Base-by-base conservation (phyloP, 306 rosid species). In the Cicer bijugum region DNA sequence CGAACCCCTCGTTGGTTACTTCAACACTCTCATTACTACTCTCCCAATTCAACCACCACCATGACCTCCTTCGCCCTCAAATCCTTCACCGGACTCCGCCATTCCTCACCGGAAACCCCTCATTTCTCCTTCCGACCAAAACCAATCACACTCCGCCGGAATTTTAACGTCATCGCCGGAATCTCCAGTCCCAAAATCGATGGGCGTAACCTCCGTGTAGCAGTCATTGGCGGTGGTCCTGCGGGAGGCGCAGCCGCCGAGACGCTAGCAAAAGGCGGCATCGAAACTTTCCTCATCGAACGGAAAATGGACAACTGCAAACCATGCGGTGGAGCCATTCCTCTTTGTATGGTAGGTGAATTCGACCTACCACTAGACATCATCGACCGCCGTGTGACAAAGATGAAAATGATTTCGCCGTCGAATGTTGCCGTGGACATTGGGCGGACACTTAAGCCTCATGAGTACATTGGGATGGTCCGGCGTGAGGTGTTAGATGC, bases 371-470 rank as follows among this genome's bases (percentile, higher is more conserved):
- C 97, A 5, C 23, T 91, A 64, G 97, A 91, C 70, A 86, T 95
- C 78, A 95, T 95, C 0, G 97, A 95, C 89, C 96, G 99, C 1
- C 86, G 90, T 5, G 99, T 95, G 12, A 95, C 97, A 1, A 91
- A 90, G 83, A 95, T 95, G 99, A 91, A 95, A 90, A 91, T 95
- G 99, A 90, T 95, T 2, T 95, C 99, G 10, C 99, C 97, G 69
- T 95, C 99, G 12, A 95, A 95, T 53, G 97, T 95, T 10, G 99
- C 97, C 7, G 99, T 95, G 4, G 97, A 95, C 58, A 91, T 95
- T 55, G 97, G 99, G 0, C 83, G 51, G 57, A 95, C 97, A 2
- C 75, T 95, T 14, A 95, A 95, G 79, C 92, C 97, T 17, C 97
- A 95, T 69, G 99, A 95, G 87, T 95, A 90, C 71, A 95, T 95